A percentile compares a stretch with the other conserved stretches of the same genome.
Conservation (phyloP, 805 yeast species). For the Cyberlindnera maritima region DNA sequence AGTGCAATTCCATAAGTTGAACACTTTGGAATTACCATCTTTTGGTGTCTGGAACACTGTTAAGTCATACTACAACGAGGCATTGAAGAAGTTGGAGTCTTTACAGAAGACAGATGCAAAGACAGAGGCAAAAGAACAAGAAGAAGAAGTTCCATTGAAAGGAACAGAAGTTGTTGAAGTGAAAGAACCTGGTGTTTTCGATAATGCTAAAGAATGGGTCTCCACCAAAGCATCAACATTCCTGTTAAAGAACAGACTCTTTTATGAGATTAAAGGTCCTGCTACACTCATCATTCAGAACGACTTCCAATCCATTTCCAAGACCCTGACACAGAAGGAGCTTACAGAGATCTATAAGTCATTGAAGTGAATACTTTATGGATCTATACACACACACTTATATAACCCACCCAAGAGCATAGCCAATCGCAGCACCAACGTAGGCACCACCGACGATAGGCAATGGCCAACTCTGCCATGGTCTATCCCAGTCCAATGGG, state of each 20-base stretch:
- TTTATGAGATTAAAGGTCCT: conserved; percentile 30
- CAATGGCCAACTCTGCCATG: conserved; percentile 96
- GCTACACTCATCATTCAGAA: conserved; percentile 30
- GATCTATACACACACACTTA: conserved; percentile 9
- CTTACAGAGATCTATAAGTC: conserved; percentile 3
- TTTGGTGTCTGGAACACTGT: conserved; percentile 13
- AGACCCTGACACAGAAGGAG: conserved; percentile 15
- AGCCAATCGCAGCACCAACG: conserved; percentile 67
- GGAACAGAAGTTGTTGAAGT: conserved; percentile 1
- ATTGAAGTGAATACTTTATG: too few species aligned
- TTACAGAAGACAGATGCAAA: too few species aligned
- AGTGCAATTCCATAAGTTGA: conserved; percentile 8
- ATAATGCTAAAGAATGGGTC: conserved; percentile 14
- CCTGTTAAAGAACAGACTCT: conserved; percentile 21
- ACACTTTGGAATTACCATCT: conserved; percentile 12
- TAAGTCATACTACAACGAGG: conserved; percentile 5
- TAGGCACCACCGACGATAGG: conserved; percentile 81
- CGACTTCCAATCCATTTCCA: conserved; percentile 2
- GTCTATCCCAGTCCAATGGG: conserved; percentile 96
- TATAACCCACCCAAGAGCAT: conserved; percentile 36
- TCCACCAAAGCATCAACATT: conserved; percentile 14
- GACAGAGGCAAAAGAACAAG: too few species aligned
- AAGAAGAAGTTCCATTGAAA: neutral
- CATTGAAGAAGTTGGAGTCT: conserved; percentile 9
- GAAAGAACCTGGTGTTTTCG: conserved; percentile 6